phyloP scores from a whole-genome alignment of 2,329 filamentous ascomycete genomes.

The Penicillium vulpinum region DNA sequence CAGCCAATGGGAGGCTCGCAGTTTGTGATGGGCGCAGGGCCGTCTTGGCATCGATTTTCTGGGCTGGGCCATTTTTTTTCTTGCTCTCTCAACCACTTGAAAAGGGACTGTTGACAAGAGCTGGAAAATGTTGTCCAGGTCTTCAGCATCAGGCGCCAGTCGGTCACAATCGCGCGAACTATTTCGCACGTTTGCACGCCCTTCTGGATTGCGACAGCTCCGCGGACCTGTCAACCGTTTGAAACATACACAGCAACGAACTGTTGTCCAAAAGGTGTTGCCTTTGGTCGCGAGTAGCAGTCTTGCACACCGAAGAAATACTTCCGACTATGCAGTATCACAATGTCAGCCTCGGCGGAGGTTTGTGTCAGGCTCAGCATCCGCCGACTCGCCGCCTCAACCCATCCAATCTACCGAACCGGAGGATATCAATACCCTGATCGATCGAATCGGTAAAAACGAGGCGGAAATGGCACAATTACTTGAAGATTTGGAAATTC shows the following conservation, averaged over 20 bases:
- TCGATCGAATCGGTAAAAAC: constrained; percentile 40
- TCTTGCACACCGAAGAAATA: background rate
- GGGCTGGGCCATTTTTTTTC: constrained; percentile 19
- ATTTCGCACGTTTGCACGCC: constrained; percentile 24
- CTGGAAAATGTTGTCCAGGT: constrained; percentile 38
- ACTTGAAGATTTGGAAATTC: constrained; percentile 37
- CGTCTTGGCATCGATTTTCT: constrained; percentile 34
- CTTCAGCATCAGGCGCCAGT: constrained; percentile 31
- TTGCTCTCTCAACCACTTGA: constrained; percentile 8
- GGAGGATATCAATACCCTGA: constrained; percentile 36
- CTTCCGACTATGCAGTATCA: background rate
- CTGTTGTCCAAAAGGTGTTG: constrained; percentile 9
- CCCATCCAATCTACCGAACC: constrained; percentile 21
- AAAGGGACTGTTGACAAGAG: constrained; percentile 9
- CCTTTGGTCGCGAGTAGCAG: background rate
- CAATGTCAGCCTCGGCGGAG: constrained; percentile 21
- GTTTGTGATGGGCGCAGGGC: constrained; percentile 26
- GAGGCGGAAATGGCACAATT: constrained; percentile 37
- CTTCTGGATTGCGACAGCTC: constrained; percentile 26
- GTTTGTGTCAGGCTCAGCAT: constrained; percentile 24
- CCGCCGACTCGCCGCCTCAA: constrained; percentile 16
- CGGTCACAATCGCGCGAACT: constrained; percentile 30
- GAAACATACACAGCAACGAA: constrained; percentile 18
- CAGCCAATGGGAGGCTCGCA: constrained; percentile 30
- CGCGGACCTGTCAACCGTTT: constrained; percentile 26